Evolutionary conservation across 73 alveolate genomes (phyloP), one percentile per base, ranked within the genome.

Genomic region (Stentor roeselii): DNA sequence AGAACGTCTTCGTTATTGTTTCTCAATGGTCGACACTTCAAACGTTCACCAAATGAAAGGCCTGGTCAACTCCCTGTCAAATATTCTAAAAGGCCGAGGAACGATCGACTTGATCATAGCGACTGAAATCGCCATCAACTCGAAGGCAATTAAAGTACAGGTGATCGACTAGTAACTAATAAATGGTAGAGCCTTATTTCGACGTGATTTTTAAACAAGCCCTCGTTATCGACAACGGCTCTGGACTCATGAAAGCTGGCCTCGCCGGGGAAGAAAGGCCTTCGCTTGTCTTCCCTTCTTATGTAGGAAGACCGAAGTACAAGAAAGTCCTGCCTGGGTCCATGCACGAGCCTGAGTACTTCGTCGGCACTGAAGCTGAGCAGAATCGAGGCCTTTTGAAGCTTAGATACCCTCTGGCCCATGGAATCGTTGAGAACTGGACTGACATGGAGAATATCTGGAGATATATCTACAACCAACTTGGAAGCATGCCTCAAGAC

Each of bases 191-290:
- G 84, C 85, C 40, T 30, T 86, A n/a, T n/a, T n/a, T n/a, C n/a
- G n/a, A n/a, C n/a, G n/a, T n/a, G n/a, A n/a, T n/a, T n/a, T n/a
- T n/a, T n/a, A n/a, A n/a, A n/a, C n/a, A 83, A 31, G 92, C 92
- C 32, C 84, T 85, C 50, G 97, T 92, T 31, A 90, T 93, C 36
- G 98, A 93, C 74, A 91, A 90, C 75, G 95, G 95, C n/a, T 89
- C 95, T 1, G 95, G 95, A 3, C 75, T 82, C 1, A 89, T 89
- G 42, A 89, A 89, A 59, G 92, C 92, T 27, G 95, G 95, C 34
- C 59, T 86, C 38, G 84, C 92, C 2, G 95, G 95, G 39, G 95
- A 89, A 59, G 91, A 86, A 67, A 38, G 32, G 50, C 95, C 95
- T 2, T 38, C 78, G 60, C 50, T 80, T 14, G 41, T 82, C 31